Evolutionary conservation across 257 asterid species (phyloP).

Genomic region (Solanum appendiculatum): DNA sequence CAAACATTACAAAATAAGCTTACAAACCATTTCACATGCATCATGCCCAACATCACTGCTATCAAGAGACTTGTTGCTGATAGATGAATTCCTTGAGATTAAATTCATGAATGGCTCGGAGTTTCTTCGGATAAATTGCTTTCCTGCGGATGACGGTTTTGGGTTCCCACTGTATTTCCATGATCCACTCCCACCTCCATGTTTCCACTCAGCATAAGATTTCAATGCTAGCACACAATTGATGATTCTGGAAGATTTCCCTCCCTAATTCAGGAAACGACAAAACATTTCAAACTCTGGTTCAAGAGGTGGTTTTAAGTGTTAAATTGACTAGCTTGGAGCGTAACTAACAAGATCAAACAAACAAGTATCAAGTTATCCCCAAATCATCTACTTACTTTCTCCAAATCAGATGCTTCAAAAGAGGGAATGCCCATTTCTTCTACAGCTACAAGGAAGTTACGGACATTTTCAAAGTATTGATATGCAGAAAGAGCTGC

Average conservation of each 20-base stretch:
- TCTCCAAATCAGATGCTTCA: slow-evolving; percentile 83
- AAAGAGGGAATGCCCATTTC: slow-evolving; percentile 81
- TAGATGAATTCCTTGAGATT: slow-evolving; percentile 41
- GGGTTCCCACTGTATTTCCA: slow-evolving; percentile 53
- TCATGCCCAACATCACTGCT: slow-evolving; percentile 25
- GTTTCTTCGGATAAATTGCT: slow-evolving; percentile 40
- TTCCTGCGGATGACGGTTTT: slow-evolving; percentile 41
- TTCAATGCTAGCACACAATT: slow-evolving; percentile 69
- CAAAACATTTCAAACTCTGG: not conserved
- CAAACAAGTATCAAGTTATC: not conserved
- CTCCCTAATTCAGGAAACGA: slow-evolving; percentile 44
- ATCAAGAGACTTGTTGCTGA: slow-evolving; percentile 37
- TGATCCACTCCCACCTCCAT: slow-evolving; percentile 60
- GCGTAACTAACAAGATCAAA: not conserved
- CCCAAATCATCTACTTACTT: slow-evolving; percentile 26
- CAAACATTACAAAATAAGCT: not conserved
- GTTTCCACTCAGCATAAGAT: slow-evolving; percentile 70
- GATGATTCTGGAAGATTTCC: slow-evolving; percentile 68
- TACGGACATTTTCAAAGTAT: slow-evolving; percentile 78
- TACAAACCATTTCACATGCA: slow-evolving; percentile 35
- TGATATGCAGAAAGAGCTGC: slow-evolving; percentile 79
- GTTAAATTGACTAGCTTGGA: not conserved
- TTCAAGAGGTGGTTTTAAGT: not conserved
- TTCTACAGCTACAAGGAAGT: slow-evolving; percentile 63
- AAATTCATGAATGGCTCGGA: slow-evolving; percentile 51